Evolutionary conservation across 2,329 filamentous ascomycete genomes (phyloP).

Genomic region (Hirsutella minnesotensis): DNA sequence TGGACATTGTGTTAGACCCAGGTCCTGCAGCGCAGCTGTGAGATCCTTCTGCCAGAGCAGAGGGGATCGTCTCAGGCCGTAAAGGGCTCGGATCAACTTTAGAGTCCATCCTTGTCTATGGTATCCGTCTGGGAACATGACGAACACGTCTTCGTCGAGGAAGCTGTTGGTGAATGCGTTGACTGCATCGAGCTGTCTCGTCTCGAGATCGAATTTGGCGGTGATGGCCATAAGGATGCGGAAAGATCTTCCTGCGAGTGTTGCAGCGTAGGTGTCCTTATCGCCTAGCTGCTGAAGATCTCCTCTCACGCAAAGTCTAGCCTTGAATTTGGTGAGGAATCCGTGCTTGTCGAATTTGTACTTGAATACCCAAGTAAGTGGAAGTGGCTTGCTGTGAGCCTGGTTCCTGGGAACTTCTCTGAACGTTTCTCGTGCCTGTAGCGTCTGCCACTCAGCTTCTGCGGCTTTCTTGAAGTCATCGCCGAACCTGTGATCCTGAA

Average conservation of each 20-base stretch:
- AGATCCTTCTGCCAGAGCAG: neutral
- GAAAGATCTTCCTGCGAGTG: slow-evolving; percentile 2
- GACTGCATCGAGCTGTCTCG: slow-evolving; percentile 3
- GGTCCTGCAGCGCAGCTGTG: neutral
- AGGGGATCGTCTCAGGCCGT: neutral
- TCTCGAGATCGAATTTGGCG: slow-evolving; percentile 3
- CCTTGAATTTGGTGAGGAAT: neutral
- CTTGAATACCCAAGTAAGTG: slow-evolving; percentile 4
- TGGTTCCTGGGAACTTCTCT: neutral
- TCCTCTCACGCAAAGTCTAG: neutral
- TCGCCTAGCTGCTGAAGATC: slow-evolving; percentile 2
- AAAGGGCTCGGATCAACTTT: neutral
- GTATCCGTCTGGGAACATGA: neutral
- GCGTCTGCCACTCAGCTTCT: neutral
- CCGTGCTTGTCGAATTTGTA: slow-evolving; percentile 2
- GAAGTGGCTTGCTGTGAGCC: neutral
- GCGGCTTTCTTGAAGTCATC: slow-evolving; percentile 3
- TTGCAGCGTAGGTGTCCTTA: slow-evolving; percentile 4
- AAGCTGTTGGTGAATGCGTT: slow-evolving; percentile 5
- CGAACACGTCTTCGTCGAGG: slow-evolving; percentile 2
- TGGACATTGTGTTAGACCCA: neutral
- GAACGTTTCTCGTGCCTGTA: slow-evolving; percentile 1
- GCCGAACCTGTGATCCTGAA: slow-evolving; percentile 1
- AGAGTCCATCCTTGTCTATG: neutral
- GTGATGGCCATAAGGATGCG: slow-evolving; percentile 2